These are phyloP conservation scores for Metschnikowia kofuensis DNA, from an alignment of 805 yeast genomes.

Conservation along the genomic window DNA sequence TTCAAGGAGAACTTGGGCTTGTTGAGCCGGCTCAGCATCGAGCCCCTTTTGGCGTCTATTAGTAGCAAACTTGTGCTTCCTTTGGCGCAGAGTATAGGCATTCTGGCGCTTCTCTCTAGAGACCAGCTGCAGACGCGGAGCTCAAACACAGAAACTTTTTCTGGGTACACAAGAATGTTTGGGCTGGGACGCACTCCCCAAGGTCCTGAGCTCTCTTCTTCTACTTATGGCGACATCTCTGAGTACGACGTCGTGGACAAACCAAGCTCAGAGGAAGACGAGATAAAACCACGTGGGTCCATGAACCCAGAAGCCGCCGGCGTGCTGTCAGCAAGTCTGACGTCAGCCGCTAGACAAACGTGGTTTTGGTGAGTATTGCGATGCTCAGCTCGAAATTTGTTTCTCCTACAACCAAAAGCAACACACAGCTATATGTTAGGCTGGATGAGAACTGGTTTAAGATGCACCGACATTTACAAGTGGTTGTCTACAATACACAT, in stretches of 20 bases:
- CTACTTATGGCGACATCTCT: slow-evolving; percentile 12
- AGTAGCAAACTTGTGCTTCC: slow-evolving; percentile 9
- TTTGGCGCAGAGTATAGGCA: slow-evolving; percentile 2
- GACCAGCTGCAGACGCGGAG: background rate
- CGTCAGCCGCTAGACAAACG: background rate
- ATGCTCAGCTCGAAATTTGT: too few relatives aligned
- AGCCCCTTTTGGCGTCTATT: slow-evolving; percentile 8
- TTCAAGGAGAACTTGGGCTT: slow-evolving; percentile 22
- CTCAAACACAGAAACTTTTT: slow-evolving; percentile 1
- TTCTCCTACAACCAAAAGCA: too few relatives aligned
- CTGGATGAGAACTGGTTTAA: background rate
- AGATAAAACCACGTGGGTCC: background rate
- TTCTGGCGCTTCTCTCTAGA: slow-evolving; percentile 2
- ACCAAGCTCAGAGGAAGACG: slow-evolving; percentile 2
- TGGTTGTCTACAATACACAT: too few relatives aligned
- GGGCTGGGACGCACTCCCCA: background rate
- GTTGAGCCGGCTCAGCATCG: slow-evolving; percentile 8
- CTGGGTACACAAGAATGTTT: slow-evolving; percentile 3
- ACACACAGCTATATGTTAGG: background rate
- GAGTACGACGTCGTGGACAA: slow-evolving; percentile 47
- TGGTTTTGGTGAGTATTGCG: slow-evolving; percentile 5
- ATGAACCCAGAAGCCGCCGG: background rate
- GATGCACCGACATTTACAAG: too few relatives aligned
- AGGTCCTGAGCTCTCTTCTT: background rate
- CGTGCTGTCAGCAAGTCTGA: background rate